Evolutionary conservation across 2,329 filamentous ascomycete genomes (phyloP), one percentile per base, ranked within the genome.

Genomic region (Lecanicillium sp.): DNA sequence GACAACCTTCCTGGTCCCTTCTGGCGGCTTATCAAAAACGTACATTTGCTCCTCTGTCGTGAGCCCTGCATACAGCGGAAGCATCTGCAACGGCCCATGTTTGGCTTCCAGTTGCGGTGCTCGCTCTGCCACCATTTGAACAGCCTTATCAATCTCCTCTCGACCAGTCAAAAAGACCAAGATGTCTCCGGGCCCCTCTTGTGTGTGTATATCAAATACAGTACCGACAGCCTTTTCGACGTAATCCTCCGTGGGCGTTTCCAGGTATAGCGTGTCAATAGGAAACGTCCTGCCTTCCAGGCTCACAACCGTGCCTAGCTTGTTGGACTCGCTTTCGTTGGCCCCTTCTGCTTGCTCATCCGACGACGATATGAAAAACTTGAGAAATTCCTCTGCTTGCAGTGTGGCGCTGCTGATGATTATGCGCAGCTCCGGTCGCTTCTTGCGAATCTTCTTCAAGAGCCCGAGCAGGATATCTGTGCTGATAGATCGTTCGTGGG

Each of bases 371-470:
- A 11, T 25, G 55, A 97, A 96, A 61, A 95, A 97, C 0, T 71
- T 67, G 4, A 90, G 62, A 52, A 96, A 95, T 9, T 82, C 78
- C 50, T 95, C 84, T 0, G 90, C 90, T 56, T 97, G 87, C 1
- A 97, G 65, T 0, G 92, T 97, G 4, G 92, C 92, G 59, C 88
- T 96, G 62, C 87, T 95, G 55, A 98, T 77, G 36, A 98, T 81
- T 45, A 97, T 84, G 15, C 88, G 79, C 37, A 97, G 62, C 42
- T 96, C 89, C 7, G 83, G 75, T 31, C 92, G 73, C 53, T 79
- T 83, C 58, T 78, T 87, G 39, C 79, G 67, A 36, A 98, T 90
- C 59, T 97, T 97, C 59, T 94, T 96, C 29, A 98, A 62, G 12
- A 97, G 67, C 89, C 92, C 90, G 4, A 98, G 73, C 7, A 97